Base-by-base conservation (phyloP, 768 basidiomycete genomes). In the Phallus indusiatus region DNA sequence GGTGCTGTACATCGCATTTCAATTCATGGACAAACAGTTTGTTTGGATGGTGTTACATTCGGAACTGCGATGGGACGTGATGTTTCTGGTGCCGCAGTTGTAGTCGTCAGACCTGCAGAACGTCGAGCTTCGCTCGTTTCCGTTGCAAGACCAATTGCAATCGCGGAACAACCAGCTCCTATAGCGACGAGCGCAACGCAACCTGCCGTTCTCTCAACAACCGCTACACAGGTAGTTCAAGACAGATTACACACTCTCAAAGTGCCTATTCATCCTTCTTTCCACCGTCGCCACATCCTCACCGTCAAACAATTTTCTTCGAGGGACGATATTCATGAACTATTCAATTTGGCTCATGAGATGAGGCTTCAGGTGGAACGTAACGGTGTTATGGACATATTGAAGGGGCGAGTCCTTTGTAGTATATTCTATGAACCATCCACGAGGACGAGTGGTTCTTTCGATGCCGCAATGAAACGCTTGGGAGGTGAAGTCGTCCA, bases 381-480 rank as follows among this genome's bases (percentile, higher is more conserved):
- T 33, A 88, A 84, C 66, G 92, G 94, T 1, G 80, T 81, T 0
- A 77, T 97, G 58, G 93, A 98, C 64, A 83, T 96, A 60, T 78
- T 98, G 49, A 89, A 86, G 63, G 95, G 95, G 37, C 90, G 87
- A 61, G 86, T 99, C 0, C 80, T 99, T 6, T 92, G 88, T 68
- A 94, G 85, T 20, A 70, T 94, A 37, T 99, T 99, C 79, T 99
- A 93, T 70, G 96, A 99, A 70, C 90, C 95, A 1, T 96, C 94
- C 2, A 99, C 96, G 2, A 81, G 96, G 35, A 99, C 96, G 2
- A 93, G 90, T 62, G 81, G 88, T 4, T 97, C 95, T 9, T 99
- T 99, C 67, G 95, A 99, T 69, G 88, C 95, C 1, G 96, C 96
- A 11, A 99, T 98, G 96, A 95, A 96, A 71, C 84, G 96, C 53